phyloP scores from a whole-genome alignment of 108 stramenopile species.

The Cylindrotheca fusiformis region DNA sequence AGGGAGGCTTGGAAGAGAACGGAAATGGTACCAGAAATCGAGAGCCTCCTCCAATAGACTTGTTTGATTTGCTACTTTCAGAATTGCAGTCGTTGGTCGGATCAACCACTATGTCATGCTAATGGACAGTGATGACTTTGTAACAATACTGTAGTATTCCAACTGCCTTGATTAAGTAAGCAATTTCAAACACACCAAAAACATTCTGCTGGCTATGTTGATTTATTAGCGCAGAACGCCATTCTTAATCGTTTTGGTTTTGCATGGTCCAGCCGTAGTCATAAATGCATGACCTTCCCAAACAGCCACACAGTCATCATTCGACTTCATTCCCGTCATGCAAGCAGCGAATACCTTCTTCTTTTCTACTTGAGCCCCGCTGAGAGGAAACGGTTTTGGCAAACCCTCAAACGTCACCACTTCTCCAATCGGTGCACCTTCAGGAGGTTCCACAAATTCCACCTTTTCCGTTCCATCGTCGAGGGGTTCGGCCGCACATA shows the following conservation, averaged over 20 bases:
- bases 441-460: conserved; percentile 95
- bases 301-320: conserved; percentile 61
- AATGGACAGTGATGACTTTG: too few relatives aligned
- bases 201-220: too few relatives aligned
- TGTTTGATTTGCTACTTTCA: conserved; percentile 80
- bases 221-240: conserved; percentile 73
- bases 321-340: conserved; percentile 85
- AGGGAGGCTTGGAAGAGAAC: neutral
- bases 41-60: conserved; percentile 39
- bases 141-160: too few relatives aligned
- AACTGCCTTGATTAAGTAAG: too few relatives aligned
- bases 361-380: conserved; percentile 91
- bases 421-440: conserved; percentile 87
- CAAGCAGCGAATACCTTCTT: conserved; percentile 94
- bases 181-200: too few relatives aligned
- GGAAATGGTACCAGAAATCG: conserved; percentile 2
- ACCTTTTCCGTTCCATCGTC: conserved; percentile 78
- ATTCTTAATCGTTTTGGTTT: conserved; percentile 58
- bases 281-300: conserved; percentile 88
- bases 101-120: neutral
- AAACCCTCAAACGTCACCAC: conserved; percentile 90
- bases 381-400: conserved; percentile 65
- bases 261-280: conserved; percentile 80
- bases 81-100: conserved; percentile 41
- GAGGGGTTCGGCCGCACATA: conserved; percentile 81